Evolutionary conservation across 2,329 filamentous ascomycete species (phyloP).

Genomic region (Alternaria triticina): DNA sequence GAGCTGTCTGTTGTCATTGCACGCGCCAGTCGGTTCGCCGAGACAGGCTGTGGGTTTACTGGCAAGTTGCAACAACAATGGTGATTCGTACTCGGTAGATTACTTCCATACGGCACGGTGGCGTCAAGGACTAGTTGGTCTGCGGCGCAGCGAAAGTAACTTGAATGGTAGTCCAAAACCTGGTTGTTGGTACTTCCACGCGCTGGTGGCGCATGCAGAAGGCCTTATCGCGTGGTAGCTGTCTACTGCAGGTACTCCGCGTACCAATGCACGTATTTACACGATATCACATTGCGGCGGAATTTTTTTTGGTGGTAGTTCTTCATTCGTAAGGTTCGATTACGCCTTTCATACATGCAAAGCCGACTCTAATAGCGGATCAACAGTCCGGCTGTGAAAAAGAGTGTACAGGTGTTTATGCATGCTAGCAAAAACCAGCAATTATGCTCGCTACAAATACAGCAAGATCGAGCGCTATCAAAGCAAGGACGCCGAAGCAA

Average conservation of each 20-base stretch:
- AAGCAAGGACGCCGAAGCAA: conserved; percentile 19
- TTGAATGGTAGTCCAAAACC: neutral
- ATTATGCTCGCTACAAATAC: conserved; percentile 45
- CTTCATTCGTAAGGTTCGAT: conserved; percentile 1
- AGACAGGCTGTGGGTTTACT: neutral
- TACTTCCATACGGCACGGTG: neutral
- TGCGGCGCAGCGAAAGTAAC: neutral
- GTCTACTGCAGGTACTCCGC: neutral
- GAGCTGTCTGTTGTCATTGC: neutral
- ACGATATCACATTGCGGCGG: neutral
- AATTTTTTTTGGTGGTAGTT: neutral
- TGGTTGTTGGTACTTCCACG: neutral
- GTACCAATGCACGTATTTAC: neutral
- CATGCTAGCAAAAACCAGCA: conserved; percentile 10
- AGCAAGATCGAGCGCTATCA: conserved; percentile 16
- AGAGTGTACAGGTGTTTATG: conserved; percentile 18
- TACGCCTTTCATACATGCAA: conserved; percentile 15
- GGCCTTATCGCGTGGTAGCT: neutral
- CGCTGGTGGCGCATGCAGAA: neutral
- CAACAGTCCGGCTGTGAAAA: conserved; percentile 49
- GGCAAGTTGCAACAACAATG: neutral
- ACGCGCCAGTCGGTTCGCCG: neutral
- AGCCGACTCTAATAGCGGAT: conserved; percentile 29
- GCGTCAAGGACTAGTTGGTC: neutral
- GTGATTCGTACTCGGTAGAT: neutral